Conservation (phyloP, 768 basidiomycete species). For the Phlebiopsis gigantea region DNA sequence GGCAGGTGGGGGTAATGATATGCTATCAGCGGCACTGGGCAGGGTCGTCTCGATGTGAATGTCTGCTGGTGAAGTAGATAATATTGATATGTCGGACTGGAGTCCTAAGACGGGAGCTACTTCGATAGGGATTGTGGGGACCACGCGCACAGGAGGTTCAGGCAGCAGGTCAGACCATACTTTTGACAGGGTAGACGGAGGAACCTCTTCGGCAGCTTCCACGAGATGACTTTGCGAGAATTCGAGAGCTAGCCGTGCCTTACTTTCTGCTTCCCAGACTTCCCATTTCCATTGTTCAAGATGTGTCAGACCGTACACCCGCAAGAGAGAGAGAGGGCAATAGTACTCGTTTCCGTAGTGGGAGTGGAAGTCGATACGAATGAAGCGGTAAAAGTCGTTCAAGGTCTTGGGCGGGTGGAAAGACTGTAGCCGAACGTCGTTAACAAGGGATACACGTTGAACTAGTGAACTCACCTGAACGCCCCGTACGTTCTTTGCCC, state of each 20-base stretch:
- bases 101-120: not conserved
- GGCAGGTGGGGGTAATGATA: not conserved
- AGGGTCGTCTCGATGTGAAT: not conserved
- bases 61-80: not conserved
- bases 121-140: not conserved
- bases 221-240: not conserved
- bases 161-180: not conserved
- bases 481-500: slow-evolving; percentile 86
- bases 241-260: slow-evolving; percentile 20
- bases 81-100: not conserved
- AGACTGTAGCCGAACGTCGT: slow-evolving; percentile 36
- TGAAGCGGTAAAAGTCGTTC: slow-evolving; percentile 85
- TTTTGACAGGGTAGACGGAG: not conserved
- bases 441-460: not conserved
- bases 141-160: not conserved
- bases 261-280: slow-evolving; percentile 69
- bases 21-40: not conserved
- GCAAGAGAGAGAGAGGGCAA: slow-evolving; percentile 88
- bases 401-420: slow-evolving; percentile 74
- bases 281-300: slow-evolving; percentile 97
- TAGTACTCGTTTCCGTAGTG: slow-evolving; percentile 96
- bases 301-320: slow-evolving; percentile 94
- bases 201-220: slow-evolving; percentile 10
- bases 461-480: slow-evolving; percentile 64
- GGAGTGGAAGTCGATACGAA: slow-evolving; percentile 90